Conservation (phyloP, 2,329 filamentous ascomycete genomes). For the Penicillium sp. region DNA sequence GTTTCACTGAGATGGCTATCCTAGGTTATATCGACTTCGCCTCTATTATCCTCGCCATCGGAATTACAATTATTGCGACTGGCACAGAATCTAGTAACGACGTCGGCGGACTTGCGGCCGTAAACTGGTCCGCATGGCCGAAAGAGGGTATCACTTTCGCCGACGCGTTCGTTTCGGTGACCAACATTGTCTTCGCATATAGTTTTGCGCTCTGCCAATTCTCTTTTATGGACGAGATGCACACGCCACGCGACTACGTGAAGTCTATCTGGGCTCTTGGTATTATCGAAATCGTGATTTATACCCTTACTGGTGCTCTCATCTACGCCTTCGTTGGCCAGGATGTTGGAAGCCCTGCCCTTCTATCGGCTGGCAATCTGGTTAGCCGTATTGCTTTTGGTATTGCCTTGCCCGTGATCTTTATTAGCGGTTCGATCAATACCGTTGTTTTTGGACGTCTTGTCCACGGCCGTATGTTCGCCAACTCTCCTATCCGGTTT, state of each 20-base stretch:
- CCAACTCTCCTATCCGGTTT: conserved; percentile 2
- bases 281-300: conserved; percentile 1
- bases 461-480: conserved; percentile 1
- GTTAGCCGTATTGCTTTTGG: conserved; percentile 1
- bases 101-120: background rate
- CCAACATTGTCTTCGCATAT: conserved; percentile 2
- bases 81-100: background rate
- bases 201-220: conserved; percentile 3
- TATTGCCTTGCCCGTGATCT: conserved; percentile 1
- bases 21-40: conserved; percentile 2
- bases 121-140: conserved; percentile 1
- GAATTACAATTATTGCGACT: conserved; percentile 2
- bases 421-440: conserved; percentile 1
- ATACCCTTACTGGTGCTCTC: background rate
- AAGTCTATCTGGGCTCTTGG: conserved; percentile 1
- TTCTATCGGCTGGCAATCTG: background rate
- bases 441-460: conserved; percentile 5
- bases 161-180: background rate
- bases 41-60: background rate
- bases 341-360: conserved; percentile 1
- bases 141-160: conserved; percentile 1
- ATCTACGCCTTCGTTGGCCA: conserved; percentile 4
- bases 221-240: conserved; percentile 3
- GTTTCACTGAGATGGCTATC: conserved; percentile 4
- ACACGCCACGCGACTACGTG: conserved; percentile 2